phyloP scores from a whole-genome alignment of 1,284 basidiomycete genomes.

The Inonotus obliquus region DNA sequence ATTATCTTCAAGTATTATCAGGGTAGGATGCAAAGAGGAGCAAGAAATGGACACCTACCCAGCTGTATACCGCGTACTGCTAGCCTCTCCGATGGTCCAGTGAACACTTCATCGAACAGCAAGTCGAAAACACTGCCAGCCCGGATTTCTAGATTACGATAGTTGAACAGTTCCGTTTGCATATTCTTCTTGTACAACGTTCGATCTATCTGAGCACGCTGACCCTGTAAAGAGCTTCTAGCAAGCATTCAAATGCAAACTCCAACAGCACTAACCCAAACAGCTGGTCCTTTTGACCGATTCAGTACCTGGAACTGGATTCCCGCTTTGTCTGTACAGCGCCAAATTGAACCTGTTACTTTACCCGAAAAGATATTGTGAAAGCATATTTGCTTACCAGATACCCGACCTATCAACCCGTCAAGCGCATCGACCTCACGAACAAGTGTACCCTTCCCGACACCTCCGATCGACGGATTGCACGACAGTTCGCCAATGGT shows the following conservation, averaged over 20 bases:
- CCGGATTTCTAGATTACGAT: slow-evolving; percentile 60
- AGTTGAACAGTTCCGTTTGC: slow-evolving; percentile 62
- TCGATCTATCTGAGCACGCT: slow-evolving; percentile 83
- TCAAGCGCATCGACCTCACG: slow-evolving; percentile 86
- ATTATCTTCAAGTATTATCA: slow-evolving; percentile 41
- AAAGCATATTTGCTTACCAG: slow-evolving; percentile 43
- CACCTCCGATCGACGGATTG: slow-evolving; percentile 85
- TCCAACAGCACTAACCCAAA: slow-evolving; percentile 55
- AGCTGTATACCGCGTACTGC: slow-evolving; percentile 62
- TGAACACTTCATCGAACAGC: slow-evolving; percentile 49
- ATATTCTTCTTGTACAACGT: slow-evolving; percentile 79
- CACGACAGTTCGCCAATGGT: slow-evolving; percentile 88
- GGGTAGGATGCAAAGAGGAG: neutral
- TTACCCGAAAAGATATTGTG: neutral
- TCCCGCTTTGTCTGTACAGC: slow-evolving; percentile 67
- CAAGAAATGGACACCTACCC: slow-evolving; percentile 38
- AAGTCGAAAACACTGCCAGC: slow-evolving; percentile 80
- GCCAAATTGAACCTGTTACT: neutral
- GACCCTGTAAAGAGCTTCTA: slow-evolving; percentile 49
- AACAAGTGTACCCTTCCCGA: slow-evolving; percentile 87
- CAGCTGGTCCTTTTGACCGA: slow-evolving; percentile 80
- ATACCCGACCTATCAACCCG: slow-evolving; percentile 71
- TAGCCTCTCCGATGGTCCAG: slow-evolving; percentile 21
- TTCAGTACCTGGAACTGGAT: slow-evolving; percentile 88
- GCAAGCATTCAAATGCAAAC: neutral